These are phyloP conservation scores for Suhomyces xylopsoci DNA, from an alignment of 805 yeast genomes.

Conservation along the genomic window DNA sequence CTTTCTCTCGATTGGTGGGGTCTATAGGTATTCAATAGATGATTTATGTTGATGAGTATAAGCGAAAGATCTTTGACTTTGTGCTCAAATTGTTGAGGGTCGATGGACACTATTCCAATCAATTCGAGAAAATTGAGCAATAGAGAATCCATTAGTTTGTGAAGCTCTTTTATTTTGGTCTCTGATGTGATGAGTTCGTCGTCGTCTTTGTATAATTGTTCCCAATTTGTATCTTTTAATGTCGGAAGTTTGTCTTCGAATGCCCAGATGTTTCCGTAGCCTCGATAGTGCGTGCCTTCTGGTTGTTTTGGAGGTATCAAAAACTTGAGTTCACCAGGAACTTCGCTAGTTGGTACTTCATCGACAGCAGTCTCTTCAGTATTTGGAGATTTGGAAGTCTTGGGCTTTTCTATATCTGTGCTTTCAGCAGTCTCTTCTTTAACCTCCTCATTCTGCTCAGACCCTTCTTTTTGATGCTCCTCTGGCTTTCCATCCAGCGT, in stretches of 20 bases:
- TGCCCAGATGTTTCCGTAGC: conserved; percentile 91
- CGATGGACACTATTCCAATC: conserved; percentile 68
- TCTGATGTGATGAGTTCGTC: conserved; percentile 34
- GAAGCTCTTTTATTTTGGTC: conserved; percentile 67
- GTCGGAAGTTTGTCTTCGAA: conserved; percentile 73
- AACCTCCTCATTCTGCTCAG: conserved; percentile 8
- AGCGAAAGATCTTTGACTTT: conserved; percentile 79
- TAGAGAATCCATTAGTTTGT: conserved; percentile 73
- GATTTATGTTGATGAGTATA: conserved; percentile 85
- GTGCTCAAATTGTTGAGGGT: conserved; percentile 57
- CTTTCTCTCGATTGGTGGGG: conserved; percentile 95
- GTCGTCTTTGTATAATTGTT: conserved; percentile 58
- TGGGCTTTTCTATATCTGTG: conserved; percentile 18
- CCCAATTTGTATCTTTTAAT: conserved; percentile 71
- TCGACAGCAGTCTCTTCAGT: conserved; percentile 5
- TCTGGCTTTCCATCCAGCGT: conserved; percentile 5
- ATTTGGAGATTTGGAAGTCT: not conserved
- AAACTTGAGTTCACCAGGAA: conserved; percentile 51
- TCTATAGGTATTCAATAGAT: conserved; percentile 84
- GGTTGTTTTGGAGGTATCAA: conserved; percentile 67
- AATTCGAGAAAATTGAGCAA: conserved; percentile 79
- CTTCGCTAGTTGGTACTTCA: conserved; percentile 4
- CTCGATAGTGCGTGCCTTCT: conserved; percentile 62
- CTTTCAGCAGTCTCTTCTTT: not conserved
- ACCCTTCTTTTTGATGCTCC: conserved; percentile 14